A percentile compares a stretch with the other conserved stretches of the same genome.
These are phyloP conservation scores for Penicillium sp. DNA, from an alignment of 2,329 filamentous ascomycete species.

Conservation along the genomic window DNA sequence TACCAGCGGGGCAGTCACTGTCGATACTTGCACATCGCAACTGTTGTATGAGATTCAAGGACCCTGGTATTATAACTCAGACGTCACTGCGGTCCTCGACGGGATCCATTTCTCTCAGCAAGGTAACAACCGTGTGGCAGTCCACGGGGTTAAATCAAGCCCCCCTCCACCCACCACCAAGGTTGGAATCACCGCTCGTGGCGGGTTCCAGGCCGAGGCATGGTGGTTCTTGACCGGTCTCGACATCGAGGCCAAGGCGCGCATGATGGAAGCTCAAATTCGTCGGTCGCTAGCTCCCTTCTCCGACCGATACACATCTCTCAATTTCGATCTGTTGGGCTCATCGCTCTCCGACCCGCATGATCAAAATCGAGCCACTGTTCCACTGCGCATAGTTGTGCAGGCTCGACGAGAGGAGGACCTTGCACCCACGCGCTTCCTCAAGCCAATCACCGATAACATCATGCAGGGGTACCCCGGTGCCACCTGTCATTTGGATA, in stretches of 20 bases:
- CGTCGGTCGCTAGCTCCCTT: constrained; percentile 41
- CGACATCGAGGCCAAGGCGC: constrained; percentile 48
- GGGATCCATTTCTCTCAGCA: constrained; percentile 56
- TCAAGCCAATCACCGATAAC: constrained; percentile 40
- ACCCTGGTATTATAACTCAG: constrained; percentile 59
- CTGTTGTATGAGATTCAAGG: constrained; percentile 59
- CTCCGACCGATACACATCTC: constrained; percentile 30
- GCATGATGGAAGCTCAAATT: constrained; percentile 48
- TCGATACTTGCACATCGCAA: constrained; percentile 56
- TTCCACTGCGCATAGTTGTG: constrained; percentile 44
- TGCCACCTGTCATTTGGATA: constrained; percentile 35
- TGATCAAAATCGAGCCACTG: constrained; percentile 47
- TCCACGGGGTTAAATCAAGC: constrained; percentile 48
- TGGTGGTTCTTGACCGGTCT: constrained; percentile 49
- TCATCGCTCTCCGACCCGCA: constrained; percentile 31
- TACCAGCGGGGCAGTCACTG: constrained; percentile 44
- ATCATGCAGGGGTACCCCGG: constrained; percentile 45
- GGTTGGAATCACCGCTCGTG: constrained; percentile 48
- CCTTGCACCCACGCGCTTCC: constrained; percentile 34
- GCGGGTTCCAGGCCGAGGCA: constrained; percentile 50
- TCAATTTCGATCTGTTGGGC: constrained; percentile 37
- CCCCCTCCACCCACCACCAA: constrained; percentile 55
- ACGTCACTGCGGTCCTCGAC: constrained; percentile 56
- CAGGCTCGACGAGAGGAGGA: constrained; percentile 47
- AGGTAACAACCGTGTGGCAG: constrained; percentile 50